Conservation (phyloP, 768 basidiomycete genomes). For the Gloeophyllum trabeum region DNA sequence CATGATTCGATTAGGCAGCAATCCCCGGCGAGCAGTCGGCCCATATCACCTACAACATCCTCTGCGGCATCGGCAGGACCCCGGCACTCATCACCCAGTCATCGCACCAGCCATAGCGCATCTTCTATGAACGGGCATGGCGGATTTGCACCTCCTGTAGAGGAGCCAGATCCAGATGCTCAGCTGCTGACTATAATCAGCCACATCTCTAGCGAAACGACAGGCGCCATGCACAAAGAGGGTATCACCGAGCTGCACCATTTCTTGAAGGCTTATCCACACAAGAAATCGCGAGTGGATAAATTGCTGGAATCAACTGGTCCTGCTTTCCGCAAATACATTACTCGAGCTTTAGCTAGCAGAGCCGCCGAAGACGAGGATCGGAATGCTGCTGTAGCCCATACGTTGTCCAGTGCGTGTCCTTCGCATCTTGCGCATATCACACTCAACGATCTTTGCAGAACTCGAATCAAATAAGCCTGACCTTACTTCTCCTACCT, state of each 20-base stretch:
- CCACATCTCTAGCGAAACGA: slow-evolving; percentile 82
- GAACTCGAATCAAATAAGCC: slow-evolving; percentile 52
- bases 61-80: slow-evolving; percentile 33
- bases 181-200: slow-evolving; percentile 75
- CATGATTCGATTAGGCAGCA: slow-evolving; percentile 33
- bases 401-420: slow-evolving; percentile 66
- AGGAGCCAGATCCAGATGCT: slow-evolving; percentile 82
- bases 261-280: slow-evolving; percentile 84
- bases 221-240: slow-evolving; percentile 84
- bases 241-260: slow-evolving; percentile 92
- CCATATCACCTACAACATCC: slow-evolving; percentile 52
- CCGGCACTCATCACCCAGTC: slow-evolving; percentile 48
- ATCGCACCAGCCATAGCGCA: slow-evolving; percentile 55
- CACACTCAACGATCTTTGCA: slow-evolving; percentile 15
- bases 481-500: slow-evolving; percentile 22
- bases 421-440: not conserved
- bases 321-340: slow-evolving; percentile 84
- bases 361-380: slow-evolving; percentile 83
- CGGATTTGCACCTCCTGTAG: slow-evolving; percentile 39
- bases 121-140: slow-evolving; percentile 52
- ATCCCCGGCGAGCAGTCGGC: slow-evolving; percentile 55
- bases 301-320: slow-evolving; percentile 85
- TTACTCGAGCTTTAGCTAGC: slow-evolving; percentile 77
- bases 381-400: slow-evolving; percentile 69
- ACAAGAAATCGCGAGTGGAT: slow-evolving; percentile 73